phyloP scores from a whole-genome alignment of 495 filamentous ascomycete species.

The Talaromyces nanjingensis region DNA sequence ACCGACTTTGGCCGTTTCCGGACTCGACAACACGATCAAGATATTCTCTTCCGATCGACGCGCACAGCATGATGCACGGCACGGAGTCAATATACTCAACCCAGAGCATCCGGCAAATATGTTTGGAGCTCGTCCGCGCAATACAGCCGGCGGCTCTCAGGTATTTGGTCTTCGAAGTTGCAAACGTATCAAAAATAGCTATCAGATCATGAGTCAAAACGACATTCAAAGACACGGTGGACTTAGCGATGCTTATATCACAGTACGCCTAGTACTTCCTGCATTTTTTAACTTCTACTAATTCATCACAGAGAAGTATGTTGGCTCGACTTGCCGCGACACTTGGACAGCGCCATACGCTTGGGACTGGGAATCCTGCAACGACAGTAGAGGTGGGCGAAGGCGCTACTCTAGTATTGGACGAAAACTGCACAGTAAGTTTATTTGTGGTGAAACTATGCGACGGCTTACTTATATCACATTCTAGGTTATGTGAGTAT shows the following conservation, averaged over 20 bases:
- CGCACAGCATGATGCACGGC: conserved; percentile 50
- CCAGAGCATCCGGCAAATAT: conserved; percentile 32
- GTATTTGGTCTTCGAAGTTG: conserved; percentile 45
- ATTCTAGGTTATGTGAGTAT: conserved; percentile 13
- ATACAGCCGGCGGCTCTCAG: conserved; percentile 8
- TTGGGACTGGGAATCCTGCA: conserved; percentile 10
- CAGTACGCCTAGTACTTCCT: conserved; percentile 40
- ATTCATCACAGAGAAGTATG: conserved; percentile 46
- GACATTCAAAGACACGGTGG: conserved; percentile 56
- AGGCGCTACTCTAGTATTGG: conserved; percentile 20
- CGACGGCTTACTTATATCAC: not conserved
- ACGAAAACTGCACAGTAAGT: conserved; percentile 23
- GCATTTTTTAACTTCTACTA: conserved; percentile 12
- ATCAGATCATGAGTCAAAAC: conserved; percentile 59
- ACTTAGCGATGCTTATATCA: conserved; percentile 54
- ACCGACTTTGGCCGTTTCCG: conserved; percentile 61
- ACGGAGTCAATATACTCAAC: conserved; percentile 48
- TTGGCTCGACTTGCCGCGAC: conserved; percentile 48
- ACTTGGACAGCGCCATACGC: conserved; percentile 29
- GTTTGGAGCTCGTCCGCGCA: conserved; percentile 13
- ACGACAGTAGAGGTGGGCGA: conserved; percentile 10
- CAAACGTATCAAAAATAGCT: conserved; percentile 53
- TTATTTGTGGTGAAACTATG: not conserved
- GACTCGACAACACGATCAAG: conserved; percentile 71
- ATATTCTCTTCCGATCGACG: conserved; percentile 61